Conservation (phyloP, 805 yeast species). For the Wickerhamomyces ciferrii region DNA sequence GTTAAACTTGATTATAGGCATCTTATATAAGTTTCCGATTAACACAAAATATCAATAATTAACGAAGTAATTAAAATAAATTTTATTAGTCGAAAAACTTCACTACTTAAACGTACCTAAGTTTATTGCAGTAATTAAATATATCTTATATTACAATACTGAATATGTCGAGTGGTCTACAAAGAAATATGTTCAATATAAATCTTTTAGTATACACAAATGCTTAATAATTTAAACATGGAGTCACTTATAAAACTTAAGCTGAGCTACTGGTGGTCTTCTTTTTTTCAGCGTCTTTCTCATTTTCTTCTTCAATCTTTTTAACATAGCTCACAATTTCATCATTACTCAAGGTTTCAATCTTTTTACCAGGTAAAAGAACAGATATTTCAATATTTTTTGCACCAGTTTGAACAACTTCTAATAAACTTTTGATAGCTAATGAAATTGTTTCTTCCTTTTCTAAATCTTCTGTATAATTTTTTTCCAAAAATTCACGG, state of each 20-base stretch:
- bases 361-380: conserved; percentile 62
- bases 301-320: conserved; percentile 84
- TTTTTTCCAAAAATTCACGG: conserved; percentile 90
- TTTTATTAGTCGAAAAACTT: too few relatives aligned
- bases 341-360: conserved; percentile 59
- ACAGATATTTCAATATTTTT: conserved; percentile 92
- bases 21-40: too few relatives aligned
- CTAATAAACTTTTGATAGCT: conserved; percentile 81
- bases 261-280: conserved; percentile 26
- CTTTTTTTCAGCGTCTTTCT: conserved; percentile 73
- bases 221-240: neutral
- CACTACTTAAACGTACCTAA: too few relatives aligned
- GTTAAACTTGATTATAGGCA: too few relatives aligned
- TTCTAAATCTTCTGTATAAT: conserved; percentile 55
- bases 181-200: too few relatives aligned
- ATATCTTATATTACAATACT: too few relatives aligned
- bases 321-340: conserved; percentile 72
- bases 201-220: too few relatives aligned
- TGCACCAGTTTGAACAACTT: conserved; percentile 97
- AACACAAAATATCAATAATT: too few relatives aligned
- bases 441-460: conserved; percentile 73
- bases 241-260: neutral
- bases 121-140: too few relatives aligned
- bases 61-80: too few relatives aligned
- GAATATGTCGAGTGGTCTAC: too few relatives aligned